Conservation (phyloP, 163 green algal species). For the Chlorella variabilis region DNA sequence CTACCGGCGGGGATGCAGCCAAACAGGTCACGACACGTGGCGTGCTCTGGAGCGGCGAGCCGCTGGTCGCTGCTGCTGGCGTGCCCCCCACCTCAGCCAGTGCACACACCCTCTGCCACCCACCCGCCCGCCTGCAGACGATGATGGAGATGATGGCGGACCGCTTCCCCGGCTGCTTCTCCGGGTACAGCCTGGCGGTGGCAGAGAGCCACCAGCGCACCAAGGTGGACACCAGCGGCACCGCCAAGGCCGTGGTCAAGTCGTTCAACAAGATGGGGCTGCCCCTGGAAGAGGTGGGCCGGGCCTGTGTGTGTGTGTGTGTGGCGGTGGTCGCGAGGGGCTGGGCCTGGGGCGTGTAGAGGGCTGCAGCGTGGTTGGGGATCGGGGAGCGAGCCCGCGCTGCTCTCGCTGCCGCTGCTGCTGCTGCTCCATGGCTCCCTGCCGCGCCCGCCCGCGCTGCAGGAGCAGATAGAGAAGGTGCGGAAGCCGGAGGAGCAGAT, state of each 20-base stretch:
- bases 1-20: too few species aligned
- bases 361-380: too few species aligned
- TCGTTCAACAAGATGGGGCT: slow-evolving; percentile 84
- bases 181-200: slow-evolving; percentile 92
- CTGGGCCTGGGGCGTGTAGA: too few species aligned
- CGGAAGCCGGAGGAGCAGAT: slow-evolving; percentile 80
- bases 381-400: too few species aligned
- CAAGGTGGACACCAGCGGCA: slow-evolving; percentile 97
- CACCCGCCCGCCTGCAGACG: slow-evolving; percentile 82
- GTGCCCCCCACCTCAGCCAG: too few species aligned
- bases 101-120: too few species aligned
- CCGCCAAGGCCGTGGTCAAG: slow-evolving; percentile 91
- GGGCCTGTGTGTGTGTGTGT: too few species aligned
- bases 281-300: slow-evolving; percentile 61
- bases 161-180: slow-evolving; percentile 91
- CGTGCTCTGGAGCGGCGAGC: too few species aligned
- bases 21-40: too few species aligned
- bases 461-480: slow-evolving; percentile 89
- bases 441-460: neutral
- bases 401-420: neutral
- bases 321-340: too few species aligned
- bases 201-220: slow-evolving; percentile 95
- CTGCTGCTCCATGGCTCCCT: too few species aligned
- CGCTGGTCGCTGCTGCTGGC: too few species aligned
- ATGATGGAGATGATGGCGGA: slow-evolving; percentile 90